These are phyloP conservation scores for Quercus lobata DNA, from an alignment of 331 rosid species.

Conservation along the genomic window DNA sequence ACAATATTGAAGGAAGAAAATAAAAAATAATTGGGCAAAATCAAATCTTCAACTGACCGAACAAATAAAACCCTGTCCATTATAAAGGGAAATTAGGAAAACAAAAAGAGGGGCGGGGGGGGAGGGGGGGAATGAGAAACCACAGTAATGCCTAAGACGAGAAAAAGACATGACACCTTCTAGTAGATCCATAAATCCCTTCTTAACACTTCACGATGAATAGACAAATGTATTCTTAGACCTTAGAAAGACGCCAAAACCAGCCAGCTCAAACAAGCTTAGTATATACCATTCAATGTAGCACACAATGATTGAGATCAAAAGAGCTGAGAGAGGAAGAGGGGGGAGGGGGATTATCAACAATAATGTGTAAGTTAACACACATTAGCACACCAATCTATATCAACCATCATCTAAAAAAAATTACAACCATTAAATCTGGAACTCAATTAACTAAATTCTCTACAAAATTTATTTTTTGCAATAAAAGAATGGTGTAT, in stretches of 20 bases:
- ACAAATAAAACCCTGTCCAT: neutral
- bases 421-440: neutral
- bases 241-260: too few relatives aligned
- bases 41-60: neutral
- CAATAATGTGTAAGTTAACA: neutral
- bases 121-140: too few relatives aligned
- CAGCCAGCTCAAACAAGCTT: too few relatives aligned
- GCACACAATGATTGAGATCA: neutral
- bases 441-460: constrained; percentile 9
- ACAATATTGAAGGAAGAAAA: neutral
- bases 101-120: too few relatives aligned
- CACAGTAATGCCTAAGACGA: too few relatives aligned
- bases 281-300: too few relatives aligned
- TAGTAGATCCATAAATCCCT: too few relatives aligned
- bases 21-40: neutral
- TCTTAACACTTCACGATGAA: too few relatives aligned
- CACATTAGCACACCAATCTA: neutral
- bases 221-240: too few relatives aligned
- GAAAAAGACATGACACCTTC: too few relatives aligned
- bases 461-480: neutral
- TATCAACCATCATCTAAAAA: neutral
- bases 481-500: neutral
- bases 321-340: neutral
- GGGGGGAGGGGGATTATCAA: neutral
- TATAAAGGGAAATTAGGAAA: too few relatives aligned